Percentiles rank a stretch among this genome's conserved stretches.
phyloP scores from a whole-genome alignment of 805 yeast species.

The Kodamaea kaohsiungensis region DNA sequence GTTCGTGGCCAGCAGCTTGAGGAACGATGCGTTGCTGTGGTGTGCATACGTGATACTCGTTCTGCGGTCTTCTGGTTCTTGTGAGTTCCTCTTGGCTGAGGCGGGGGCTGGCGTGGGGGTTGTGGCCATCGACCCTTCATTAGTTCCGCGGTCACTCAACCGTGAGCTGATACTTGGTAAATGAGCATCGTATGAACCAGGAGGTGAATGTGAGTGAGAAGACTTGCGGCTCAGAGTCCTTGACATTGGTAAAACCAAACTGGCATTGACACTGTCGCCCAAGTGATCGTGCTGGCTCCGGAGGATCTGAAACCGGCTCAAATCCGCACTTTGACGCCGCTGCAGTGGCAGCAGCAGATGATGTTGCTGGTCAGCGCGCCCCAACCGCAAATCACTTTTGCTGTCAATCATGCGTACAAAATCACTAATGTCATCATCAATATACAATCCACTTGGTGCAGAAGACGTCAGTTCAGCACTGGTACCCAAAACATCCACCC shows the following conservation, averaged over 20 bases:
- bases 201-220: slow-evolving; percentile 36
- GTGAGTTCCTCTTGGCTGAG: neutral
- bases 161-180: slow-evolving; percentile 37
- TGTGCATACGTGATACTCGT: slow-evolving; percentile 7
- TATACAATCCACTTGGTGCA: slow-evolving; percentile 44
- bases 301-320: slow-evolving; percentile 53
- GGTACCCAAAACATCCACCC: slow-evolving; percentile 30
- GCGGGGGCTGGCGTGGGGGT: neutral
- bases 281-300: slow-evolving; percentile 54
- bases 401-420: slow-evolving; percentile 73
- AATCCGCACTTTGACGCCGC: slow-evolving; percentile 28
- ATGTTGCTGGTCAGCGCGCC: neutral
- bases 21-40: slow-evolving; percentile 17
- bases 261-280: slow-evolving; percentile 56
- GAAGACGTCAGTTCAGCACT: slow-evolving; percentile 37
- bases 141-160: slow-evolving; percentile 24
- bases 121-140: neutral
- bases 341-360: neutral
- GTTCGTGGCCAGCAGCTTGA: slow-evolving; percentile 18
- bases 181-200: slow-evolving; percentile 28
- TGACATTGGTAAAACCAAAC: slow-evolving; percentile 38
- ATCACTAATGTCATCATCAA: slow-evolving; percentile 63
- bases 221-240: slow-evolving; percentile 29
- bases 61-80: slow-evolving; percentile 5
- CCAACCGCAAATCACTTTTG: slow-evolving; percentile 49